Conservation (phyloP, 2,329 filamentous ascomycete species). For the Colletotrichum siamense region DNA sequence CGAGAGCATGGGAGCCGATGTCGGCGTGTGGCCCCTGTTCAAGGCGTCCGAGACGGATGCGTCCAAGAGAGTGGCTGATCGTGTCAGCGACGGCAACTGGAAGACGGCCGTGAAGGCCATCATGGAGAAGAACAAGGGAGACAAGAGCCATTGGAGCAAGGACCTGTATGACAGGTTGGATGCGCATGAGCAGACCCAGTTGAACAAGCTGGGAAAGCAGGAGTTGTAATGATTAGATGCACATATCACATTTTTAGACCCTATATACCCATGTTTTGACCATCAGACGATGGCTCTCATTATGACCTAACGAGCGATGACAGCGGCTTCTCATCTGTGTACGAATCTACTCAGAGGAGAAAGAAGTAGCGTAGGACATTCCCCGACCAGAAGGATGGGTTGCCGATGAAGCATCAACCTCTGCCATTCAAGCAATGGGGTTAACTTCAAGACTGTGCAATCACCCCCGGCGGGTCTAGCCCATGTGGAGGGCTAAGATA, state of each 20-base stretch:
- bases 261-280: slow-evolving; percentile 1
- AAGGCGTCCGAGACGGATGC: slow-evolving; percentile 13
- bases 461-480: neutral
- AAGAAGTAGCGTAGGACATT: neutral
- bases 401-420: neutral
- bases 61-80: slow-evolving; percentile 15
- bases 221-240: slow-evolving; percentile 31
- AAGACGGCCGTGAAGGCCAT: slow-evolving; percentile 11
- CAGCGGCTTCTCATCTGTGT: neutral
- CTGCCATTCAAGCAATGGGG: neutral
- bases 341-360: neutral
- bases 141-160: slow-evolving; percentile 21
- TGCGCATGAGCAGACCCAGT: slow-evolving; percentile 17
- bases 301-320: neutral
- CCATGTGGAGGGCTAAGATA: neutral
- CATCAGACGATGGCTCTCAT: neutral
- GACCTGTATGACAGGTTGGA: slow-evolving; percentile 16
- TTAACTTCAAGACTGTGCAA: neutral
- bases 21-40: slow-evolving; percentile 59
- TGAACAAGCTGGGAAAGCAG: slow-evolving; percentile 25
- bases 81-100: slow-evolving; percentile 20
- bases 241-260: neutral
- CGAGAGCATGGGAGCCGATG: slow-evolving; percentile 63
- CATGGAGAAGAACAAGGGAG: slow-evolving; percentile 10
- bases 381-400: neutral